phyloP scores from a whole-genome alignment of 306 rosid genomes.

The Casuarina glauca region DNA sequence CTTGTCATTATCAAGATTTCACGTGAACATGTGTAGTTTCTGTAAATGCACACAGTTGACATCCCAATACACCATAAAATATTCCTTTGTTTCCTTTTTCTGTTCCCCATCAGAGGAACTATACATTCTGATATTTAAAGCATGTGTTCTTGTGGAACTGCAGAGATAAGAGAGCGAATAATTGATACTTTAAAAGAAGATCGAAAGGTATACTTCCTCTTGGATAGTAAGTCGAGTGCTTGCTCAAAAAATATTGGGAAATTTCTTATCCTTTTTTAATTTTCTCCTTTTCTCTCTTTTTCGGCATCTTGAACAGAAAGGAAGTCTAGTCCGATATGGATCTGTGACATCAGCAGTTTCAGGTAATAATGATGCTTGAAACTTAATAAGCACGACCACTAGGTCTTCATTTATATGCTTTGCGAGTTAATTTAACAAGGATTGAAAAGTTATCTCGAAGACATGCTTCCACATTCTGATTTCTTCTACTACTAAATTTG shows the following conservation, averaged over 20 bases:
- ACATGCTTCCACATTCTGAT: constrained; percentile 4
- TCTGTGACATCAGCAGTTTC: constrained; percentile 75
- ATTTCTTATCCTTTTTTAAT: constrained; percentile 9
- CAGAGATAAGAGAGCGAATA: constrained; percentile 84
- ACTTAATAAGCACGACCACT: not conserved
- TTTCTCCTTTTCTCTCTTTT: not conserved
- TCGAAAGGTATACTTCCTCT: constrained; percentile 54
- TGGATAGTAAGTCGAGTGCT: constrained; percentile 9
- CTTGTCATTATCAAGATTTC: not conserved
- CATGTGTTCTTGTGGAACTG: constrained; percentile 36
- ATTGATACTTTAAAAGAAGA: constrained; percentile 83
- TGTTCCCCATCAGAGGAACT: not conserved
- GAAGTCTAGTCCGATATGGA: constrained; percentile 69
- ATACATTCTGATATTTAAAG: constrained; percentile 3
- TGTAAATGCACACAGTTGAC: not conserved
- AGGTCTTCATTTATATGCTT: not conserved
- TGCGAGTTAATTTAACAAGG: not conserved
- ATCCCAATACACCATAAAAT: not conserved
- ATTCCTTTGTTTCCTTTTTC: constrained; percentile 14
- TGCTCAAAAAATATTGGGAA: constrained; percentile 20
- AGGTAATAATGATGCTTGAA: constrained; percentile 46
- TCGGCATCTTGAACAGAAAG: constrained; percentile 53
- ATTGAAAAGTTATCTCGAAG: constrained; percentile 3
- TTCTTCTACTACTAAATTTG: not conserved
- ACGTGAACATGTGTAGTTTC: not conserved